These are phyloP conservation scores for bread wheat (Triticum aestivum) DNA, from an alignment of 176 grass and related monocot genomes.

Conservation along the genomic window DNA sequence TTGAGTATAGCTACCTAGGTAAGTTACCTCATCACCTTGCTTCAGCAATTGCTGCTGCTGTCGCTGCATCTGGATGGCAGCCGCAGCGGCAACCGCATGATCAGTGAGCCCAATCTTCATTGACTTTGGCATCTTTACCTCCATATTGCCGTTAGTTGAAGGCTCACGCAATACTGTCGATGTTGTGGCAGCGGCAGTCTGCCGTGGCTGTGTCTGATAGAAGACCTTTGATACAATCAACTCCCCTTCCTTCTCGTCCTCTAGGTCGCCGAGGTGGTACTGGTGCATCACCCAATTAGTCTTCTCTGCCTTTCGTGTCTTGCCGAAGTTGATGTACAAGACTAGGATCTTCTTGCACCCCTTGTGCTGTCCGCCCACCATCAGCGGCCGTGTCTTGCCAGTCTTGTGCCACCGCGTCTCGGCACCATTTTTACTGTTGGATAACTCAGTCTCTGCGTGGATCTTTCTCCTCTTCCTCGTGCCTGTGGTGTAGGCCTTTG, in stretches of 20 bases:
- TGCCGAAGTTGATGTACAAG: constrained; percentile 78
- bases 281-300: constrained; percentile 99
- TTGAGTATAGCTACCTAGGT: not conserved
- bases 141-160: constrained; percentile 25
- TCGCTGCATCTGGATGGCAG: constrained; percentile 14
- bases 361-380: constrained; percentile 53
- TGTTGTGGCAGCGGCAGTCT: constrained; percentile 25
- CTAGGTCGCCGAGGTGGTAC: constrained; percentile 79
- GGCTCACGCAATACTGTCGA: constrained; percentile 2
- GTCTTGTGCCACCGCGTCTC: constrained; percentile 94
- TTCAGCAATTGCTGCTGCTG: constrained; percentile 30
- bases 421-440: not conserved
- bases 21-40: constrained; percentile 55
- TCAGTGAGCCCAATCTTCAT: not conserved
- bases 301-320: constrained; percentile 74
- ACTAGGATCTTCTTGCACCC: constrained; percentile 98
- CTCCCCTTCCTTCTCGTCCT: constrained; percentile 88
- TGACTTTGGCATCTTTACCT: not conserved
- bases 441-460: constrained; percentile 44
- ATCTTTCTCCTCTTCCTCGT: constrained; percentile 90
- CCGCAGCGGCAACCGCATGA: not conserved
- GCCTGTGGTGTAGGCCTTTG: constrained; percentile 84
- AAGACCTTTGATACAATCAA: constrained; percentile 88
- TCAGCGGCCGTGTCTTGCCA: constrained; percentile 67
- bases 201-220: constrained; percentile 74